Evolutionary conservation across 768 basidiomycete species (phyloP).

Genomic region (Terana coerulea): DNA sequence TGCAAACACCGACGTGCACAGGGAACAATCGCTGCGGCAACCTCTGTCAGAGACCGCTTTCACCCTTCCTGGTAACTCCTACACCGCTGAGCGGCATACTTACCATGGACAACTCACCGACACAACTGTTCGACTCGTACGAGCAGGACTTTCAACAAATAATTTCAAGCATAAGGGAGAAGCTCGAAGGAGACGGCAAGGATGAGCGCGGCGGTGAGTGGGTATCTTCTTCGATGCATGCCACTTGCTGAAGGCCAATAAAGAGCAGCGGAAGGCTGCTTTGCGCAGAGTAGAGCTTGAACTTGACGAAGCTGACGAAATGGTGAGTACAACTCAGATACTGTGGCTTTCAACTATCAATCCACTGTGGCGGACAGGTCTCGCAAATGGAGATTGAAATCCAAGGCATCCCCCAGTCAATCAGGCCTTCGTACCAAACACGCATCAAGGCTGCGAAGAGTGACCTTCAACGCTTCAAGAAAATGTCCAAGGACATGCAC

Average conservation of each 20-base stretch:
- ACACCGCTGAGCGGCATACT: neutral
- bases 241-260: neutral
- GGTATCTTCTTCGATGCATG: neutral
- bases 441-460: constrained; percentile 74
- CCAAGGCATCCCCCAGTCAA: constrained; percentile 86
- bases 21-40: too few relatives aligned
- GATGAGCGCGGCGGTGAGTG: constrained; percentile 66
- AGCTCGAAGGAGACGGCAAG: constrained; percentile 68
- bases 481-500: constrained; percentile 70
- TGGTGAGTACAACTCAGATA: constrained; percentile 66
- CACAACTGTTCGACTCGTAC: constrained; percentile 85
- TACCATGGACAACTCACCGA: constrained; percentile 77
- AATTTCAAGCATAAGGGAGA: constrained; percentile 66
- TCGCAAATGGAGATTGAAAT: constrained; percentile 99
- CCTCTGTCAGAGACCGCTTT: too few relatives aligned
- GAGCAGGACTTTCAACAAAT: constrained; percentile 90
- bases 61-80: too few relatives aligned
- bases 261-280: constrained; percentile 79
- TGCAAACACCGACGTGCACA: too few relatives aligned
- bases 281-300: constrained; percentile 90
- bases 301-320: constrained; percentile 97
- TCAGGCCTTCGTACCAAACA: constrained; percentile 71
- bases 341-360: too few relatives aligned
- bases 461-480: constrained; percentile 77
- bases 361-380: too few relatives aligned